Percentiles rank a stretch among this genome's conserved stretches.
These are phyloP conservation scores for Chytridiales sp. DNA, from an alignment of 371 early-diverging fungal genomes.

Conservation along the genomic window DNA sequence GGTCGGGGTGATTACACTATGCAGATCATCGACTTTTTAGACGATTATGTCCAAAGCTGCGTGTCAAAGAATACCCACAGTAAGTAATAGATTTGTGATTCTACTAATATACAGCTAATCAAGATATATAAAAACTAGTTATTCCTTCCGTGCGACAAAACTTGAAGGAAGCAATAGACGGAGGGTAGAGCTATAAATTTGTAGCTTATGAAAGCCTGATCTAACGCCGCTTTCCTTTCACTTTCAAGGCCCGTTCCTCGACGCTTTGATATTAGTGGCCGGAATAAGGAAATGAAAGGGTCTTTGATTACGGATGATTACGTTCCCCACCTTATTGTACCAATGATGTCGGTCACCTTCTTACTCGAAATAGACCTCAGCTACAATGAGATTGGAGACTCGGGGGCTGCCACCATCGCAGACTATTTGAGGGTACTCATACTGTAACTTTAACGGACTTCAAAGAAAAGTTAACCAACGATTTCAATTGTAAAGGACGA, in stretches of 20 bases:
- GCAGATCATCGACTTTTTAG: conserved; percentile 28
- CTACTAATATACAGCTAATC: neutral
- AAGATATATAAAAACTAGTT: no score
- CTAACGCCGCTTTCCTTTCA: no score
- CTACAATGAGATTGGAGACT: conserved; percentile 41
- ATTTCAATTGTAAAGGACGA: conserved; percentile 37
- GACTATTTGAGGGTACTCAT: conserved; percentile 31
- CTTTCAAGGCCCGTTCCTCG: conserved; percentile 17
- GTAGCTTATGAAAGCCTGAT: neutral
- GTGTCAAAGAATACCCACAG: conserved; percentile 5
- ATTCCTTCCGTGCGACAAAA: conserved; percentile 1
- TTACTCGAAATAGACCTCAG: conserved; percentile 35
- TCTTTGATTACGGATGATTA: conserved; percentile 26
- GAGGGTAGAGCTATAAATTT: conserved; percentile 13
- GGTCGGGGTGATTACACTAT: conserved; percentile 3
- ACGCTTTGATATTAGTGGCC: conserved; percentile 24
- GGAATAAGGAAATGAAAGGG: conserved; percentile 17
- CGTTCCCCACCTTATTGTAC: conserved; percentile 18
- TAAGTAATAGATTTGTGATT: no score
- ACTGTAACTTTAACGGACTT: no score
- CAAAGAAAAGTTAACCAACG: no score
- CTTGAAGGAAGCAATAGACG: conserved; percentile 30
- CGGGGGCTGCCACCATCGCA: conserved; percentile 35
- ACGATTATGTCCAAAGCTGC: conserved; percentile 29
- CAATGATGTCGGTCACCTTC: conserved; percentile 24